These are phyloP conservation scores for Cryptococcus hybrid DNA, from an alignment of 1,284 basidiomycete genomes.

Conservation along the genomic window DNA sequence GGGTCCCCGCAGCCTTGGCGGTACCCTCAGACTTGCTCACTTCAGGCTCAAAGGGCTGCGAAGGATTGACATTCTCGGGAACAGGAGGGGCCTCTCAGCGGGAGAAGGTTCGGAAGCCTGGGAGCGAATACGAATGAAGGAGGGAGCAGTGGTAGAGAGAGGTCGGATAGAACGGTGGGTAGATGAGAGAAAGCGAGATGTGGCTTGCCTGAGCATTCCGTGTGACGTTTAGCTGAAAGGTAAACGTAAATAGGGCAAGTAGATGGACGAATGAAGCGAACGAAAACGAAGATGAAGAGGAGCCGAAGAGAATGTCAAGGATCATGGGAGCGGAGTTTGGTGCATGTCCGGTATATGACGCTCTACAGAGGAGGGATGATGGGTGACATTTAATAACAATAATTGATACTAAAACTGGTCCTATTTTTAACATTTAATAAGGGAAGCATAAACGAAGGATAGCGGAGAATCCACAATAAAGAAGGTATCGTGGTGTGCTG, in stretches of 20 bases:
- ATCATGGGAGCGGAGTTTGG: too few relatives aligned
- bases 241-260: not conserved
- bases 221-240: not conserved
- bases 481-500: too few relatives aligned
- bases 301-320: too few relatives aligned
- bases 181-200: conserved; percentile 9
- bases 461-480: too few relatives aligned
- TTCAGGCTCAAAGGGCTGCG: conserved; percentile 1
- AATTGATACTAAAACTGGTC: too few relatives aligned
- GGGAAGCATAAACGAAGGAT: too few relatives aligned
- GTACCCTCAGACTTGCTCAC: not conserved
- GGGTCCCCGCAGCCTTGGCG: not conserved
- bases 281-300: too few relatives aligned
- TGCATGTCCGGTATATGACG: too few relatives aligned
- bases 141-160: conserved; percentile 13
- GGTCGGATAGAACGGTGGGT: conserved; percentile 8
- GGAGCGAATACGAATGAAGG: conserved; percentile 22
- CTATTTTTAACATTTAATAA: too few relatives aligned
- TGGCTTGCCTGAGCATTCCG: conserved; percentile 19
- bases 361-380: too few relatives aligned
- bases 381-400: too few relatives aligned
- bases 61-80: conserved; percentile 18
- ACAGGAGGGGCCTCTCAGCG: conserved; percentile 29
- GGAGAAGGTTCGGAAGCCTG: conserved; percentile 24
- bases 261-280: not conserved